Percentiles rank a stretch among this genome's conserved stretches.
Evolutionary conservation across 2,329 filamentous ascomycete genomes (phyloP).

Genomic region (Lachnellula occidentalis): DNA sequence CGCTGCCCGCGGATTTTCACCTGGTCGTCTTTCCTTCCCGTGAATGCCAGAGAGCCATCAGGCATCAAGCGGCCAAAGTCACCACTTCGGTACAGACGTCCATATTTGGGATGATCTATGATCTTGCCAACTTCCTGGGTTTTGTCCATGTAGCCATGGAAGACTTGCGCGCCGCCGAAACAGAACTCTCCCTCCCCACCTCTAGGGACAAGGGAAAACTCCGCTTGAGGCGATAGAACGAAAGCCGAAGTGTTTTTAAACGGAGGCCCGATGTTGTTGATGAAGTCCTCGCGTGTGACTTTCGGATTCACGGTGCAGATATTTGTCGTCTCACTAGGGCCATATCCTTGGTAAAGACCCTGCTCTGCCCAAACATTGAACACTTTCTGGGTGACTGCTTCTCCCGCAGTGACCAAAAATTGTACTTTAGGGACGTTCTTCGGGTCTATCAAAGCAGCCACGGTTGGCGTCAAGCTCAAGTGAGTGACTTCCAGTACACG

Average conservation of each 20-base stretch:
- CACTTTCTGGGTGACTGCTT: conserved; percentile 69
- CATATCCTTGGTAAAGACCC: conserved; percentile 75
- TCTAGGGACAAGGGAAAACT: conserved; percentile 52
- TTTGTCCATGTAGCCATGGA: conserved; percentile 66
- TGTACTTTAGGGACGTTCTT: conserved; percentile 62
- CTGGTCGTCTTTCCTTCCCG: conserved; percentile 71
- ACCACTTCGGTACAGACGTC: conserved; percentile 74
- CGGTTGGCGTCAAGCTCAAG: conserved; percentile 79
- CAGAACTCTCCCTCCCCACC: conserved; percentile 79
- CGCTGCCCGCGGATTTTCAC: conserved; percentile 76
- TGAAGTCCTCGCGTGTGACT: conserved; percentile 51
- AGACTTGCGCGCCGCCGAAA: conserved; percentile 80
- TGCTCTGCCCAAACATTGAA: conserved; percentile 61
- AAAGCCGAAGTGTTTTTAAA: conserved; percentile 66
- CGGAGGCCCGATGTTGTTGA: conserved; percentile 70
- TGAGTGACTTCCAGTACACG: conserved; percentile 63
- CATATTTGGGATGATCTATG: conserved; percentile 60
- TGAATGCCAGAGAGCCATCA: conserved; percentile 69
- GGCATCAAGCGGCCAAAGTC: conserved; percentile 75
- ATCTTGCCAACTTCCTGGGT: conserved; percentile 62
- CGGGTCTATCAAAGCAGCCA: conserved; percentile 69
- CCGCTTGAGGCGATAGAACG: conserved; percentile 35
- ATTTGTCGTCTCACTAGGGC: conserved; percentile 81
- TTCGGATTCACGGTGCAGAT: conserved; percentile 70
- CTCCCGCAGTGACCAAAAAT: conserved; percentile 76